Conservation (phyloP, 257 asterid species). For the Solanum ossicruentum region DNA sequence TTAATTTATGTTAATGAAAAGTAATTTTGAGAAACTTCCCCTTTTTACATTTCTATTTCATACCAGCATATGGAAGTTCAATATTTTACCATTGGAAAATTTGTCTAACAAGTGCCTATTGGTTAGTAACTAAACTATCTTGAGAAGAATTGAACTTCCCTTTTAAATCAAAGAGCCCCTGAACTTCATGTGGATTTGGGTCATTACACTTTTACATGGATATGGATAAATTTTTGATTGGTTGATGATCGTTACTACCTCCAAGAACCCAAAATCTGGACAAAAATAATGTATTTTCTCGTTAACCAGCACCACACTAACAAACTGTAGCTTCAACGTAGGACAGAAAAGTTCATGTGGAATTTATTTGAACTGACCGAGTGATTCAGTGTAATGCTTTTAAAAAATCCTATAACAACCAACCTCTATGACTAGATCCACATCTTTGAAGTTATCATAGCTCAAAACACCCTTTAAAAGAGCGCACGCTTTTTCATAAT, state of each 20-base stretch:
- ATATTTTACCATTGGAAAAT: not conserved
- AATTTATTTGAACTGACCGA: not conserved
- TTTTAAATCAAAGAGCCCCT: not conserved
- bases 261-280: not conserved
- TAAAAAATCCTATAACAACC: not conserved
- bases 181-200: not conserved
- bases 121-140: not conserved
- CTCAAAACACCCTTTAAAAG: constrained; percentile 73
- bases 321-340: not conserved
- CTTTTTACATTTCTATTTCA: not conserved
- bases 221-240: not conserved
- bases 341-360: not conserved
- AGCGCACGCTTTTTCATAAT: constrained; percentile 52
- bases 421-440: constrained; percentile 99
- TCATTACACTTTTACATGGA: not conserved
- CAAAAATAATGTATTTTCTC: not conserved
- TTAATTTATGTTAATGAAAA: not conserved
- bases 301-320: not conserved
- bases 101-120: not conserved
- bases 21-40: not conserved
- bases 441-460: constrained; percentile 82
- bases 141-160: not conserved
- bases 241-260: not conserved
- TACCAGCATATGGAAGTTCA: not conserved
- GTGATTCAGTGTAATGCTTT: not conserved